Evolutionary conservation across 176 grass and related monocot genomes (phyloP).

Genomic region (Phoenix roebelenii): DNA sequence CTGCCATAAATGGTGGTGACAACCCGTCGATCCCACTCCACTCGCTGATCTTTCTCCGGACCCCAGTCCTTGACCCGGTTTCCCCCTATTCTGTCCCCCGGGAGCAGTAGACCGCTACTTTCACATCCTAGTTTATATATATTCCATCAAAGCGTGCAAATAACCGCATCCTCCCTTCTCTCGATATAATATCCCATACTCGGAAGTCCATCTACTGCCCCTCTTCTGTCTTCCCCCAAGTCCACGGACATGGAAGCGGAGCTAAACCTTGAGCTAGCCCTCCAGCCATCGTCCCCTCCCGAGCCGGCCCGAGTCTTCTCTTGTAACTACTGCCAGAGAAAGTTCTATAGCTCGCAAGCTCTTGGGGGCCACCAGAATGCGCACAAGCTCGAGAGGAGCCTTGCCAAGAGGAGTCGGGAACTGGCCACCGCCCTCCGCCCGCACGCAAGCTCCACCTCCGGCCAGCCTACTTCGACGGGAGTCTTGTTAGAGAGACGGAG

Average conservation of each 20-base stretch:
- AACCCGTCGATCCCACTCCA: too few relatives aligned
- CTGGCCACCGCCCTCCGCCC: constrained; percentile 2
- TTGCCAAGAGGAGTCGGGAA: constrained; percentile 9
- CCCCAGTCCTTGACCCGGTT: too few relatives aligned
- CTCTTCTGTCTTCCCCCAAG: too few relatives aligned
- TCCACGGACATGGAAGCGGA: constrained; percentile 5
- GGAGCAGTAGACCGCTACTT: too few relatives aligned
- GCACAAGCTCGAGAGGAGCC: constrained; percentile 79
- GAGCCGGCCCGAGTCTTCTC: constrained; percentile 52
- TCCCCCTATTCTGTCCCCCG: too few relatives aligned
- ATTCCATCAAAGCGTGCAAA: too few relatives aligned
- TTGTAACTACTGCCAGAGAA: constrained; percentile 76
- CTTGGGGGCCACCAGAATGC: constrained; percentile 93
- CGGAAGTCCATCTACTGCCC: too few relatives aligned
- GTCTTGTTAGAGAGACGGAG: neutral
- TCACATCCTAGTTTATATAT: too few relatives aligned
- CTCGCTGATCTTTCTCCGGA: too few relatives aligned
- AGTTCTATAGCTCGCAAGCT: constrained; percentile 83
- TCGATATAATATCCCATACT: too few relatives aligned
- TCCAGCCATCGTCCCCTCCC: constrained; percentile 29
- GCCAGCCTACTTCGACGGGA: neutral
- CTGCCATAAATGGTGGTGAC: too few relatives aligned
- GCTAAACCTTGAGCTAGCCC: constrained; percentile 49
- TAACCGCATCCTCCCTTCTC: neutral
- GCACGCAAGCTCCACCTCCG: neutral